Conservation (phyloP, 768 basidiomycete genomes). For the Pleurotus platypus region DNA sequence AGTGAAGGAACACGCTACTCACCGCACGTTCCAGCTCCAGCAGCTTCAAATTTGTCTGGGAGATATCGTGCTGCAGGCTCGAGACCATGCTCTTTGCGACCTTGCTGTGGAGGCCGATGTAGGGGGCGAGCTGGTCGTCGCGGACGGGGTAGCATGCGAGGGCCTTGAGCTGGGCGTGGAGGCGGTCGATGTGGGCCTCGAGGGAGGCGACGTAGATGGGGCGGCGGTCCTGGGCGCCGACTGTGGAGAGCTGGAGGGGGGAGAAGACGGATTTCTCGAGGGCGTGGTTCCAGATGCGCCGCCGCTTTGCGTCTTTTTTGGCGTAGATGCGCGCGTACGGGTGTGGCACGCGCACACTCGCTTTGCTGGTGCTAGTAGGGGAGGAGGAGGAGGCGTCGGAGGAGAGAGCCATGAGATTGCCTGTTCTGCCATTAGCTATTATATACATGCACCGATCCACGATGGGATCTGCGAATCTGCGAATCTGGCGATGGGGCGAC, state of each 20-base stretch:
- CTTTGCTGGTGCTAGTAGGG: too few species aligned
- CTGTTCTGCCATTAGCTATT: neutral
- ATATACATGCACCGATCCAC: neutral
- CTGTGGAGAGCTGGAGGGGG: slow-evolving; percentile 64
- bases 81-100: slow-evolving; percentile 78
- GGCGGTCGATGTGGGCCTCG: slow-evolving; percentile 66
- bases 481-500: too few species aligned
- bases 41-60: slow-evolving; percentile 55
- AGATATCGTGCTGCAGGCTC: slow-evolving; percentile 63
- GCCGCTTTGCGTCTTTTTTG: slow-evolving; percentile 62
- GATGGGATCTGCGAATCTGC: too few species aligned
- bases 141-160: slow-evolving; percentile 55
- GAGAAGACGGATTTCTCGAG: slow-evolving; percentile 71
- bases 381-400: too few species aligned
- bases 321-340: slow-evolving; percentile 70
- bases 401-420: too few species aligned
- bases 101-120: slow-evolving; percentile 70
- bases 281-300: slow-evolving; percentile 76
- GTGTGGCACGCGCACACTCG: slow-evolving; percentile 37
- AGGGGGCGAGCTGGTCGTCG: slow-evolving; percentile 53
- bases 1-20: slow-evolving; percentile 28
- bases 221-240: slow-evolving; percentile 69
- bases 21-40: slow-evolving; percentile 71
- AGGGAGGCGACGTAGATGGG: slow-evolving; percentile 70
- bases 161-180: slow-evolving; percentile 58